Evolutionary conservation across 495 filamentous ascomycete genomes (phyloP), one percentile per base, ranked within the genome.

Genomic region (Penicillium manginii): DNA sequence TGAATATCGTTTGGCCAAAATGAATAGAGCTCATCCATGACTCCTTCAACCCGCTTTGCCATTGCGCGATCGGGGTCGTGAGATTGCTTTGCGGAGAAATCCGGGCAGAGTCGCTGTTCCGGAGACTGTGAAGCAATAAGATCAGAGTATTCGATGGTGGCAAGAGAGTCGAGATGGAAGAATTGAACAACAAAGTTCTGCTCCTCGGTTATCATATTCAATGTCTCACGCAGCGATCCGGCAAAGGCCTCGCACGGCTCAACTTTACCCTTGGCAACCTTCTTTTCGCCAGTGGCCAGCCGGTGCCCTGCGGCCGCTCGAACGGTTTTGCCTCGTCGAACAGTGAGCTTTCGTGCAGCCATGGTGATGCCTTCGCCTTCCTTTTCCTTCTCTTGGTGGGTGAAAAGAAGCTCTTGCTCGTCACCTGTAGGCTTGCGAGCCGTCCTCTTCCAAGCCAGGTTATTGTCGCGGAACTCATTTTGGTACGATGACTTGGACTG

Each of bases 181-280:
- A 96, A 94, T 54, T 94, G 90, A 21, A 96, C 86, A 26, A 96
- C 77, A 64, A 97, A 98, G 66, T 97, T 97, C 71, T 98, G 93
- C 75, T 98, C 93, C 59, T 89, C 89, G 49, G 88, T 87, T 39
- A 97, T 85, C 57, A 94, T 83, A 19, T 85, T 87, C 46, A 91
- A 73, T 54, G 90, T 84, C 71, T 96, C 91, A 49, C 89, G 86
- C 43, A 97, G 77, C 15, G 87, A 83, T 33, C 88, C 88, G 2
- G 86, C 80, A 73, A 96, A 96, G n/a, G 86, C 88, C 75, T 97
- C 93, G 58, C 84, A 91, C 1, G 90, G 83, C 39, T 90, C 81
- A 21, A 90, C 78, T 58, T 84, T 84, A 39, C 88, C 87, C 59
- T 85, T 47, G 21, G 45, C 22, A 17, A 26, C 22, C 52, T 86